phyloP scores from a whole-genome alignment of 164 flowering plant species.

The Nymphaea thermarum region DNA sequence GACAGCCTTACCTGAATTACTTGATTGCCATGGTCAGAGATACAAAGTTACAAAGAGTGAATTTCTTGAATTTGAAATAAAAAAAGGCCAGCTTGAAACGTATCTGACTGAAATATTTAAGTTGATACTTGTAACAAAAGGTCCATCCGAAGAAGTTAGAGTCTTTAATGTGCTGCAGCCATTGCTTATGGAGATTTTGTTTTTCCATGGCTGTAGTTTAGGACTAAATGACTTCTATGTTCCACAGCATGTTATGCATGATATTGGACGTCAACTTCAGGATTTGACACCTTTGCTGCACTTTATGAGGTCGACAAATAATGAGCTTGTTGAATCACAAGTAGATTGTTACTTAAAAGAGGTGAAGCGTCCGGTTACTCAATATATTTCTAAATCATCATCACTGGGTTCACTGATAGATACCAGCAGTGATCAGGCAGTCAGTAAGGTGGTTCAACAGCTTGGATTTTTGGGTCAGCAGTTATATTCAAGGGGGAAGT shows the following conservation, averaged over 20 bases:
- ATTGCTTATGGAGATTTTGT: conserved; percentile 64
- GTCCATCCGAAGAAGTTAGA: conserved; percentile 51
- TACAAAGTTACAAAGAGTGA: conserved; percentile 38
- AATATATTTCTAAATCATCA: conserved; percentile 37
- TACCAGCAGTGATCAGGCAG: conserved; percentile 59
- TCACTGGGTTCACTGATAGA: conserved; percentile 57
- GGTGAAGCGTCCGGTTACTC: conserved; percentile 26
- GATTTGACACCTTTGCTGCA: conserved; percentile 27
- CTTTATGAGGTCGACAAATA: conserved; percentile 31
- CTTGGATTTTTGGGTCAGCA: conserved; percentile 78
- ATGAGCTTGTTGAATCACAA: conserved; percentile 53
- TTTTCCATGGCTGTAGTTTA: conserved; percentile 56
- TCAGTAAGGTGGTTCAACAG: conserved; percentile 64
- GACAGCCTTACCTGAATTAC: conserved; percentile 37
- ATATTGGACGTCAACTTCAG: conserved; percentile 23
- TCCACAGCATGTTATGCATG: conserved; percentile 12
- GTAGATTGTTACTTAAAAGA: conserved; percentile 30
- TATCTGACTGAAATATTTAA: conserved; percentile 44
- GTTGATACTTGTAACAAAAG: conserved; percentile 42
- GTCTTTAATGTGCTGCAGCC: conserved; percentile 73
- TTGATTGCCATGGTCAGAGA: conserved; percentile 47
- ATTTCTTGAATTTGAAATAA: conserved; percentile 31
- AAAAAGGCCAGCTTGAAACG: conserved; percentile 29
- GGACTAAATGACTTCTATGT: conserved; percentile 53
- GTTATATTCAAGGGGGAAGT: conserved; percentile 51